phyloP scores from a whole-genome alignment of 768 basidiomycete genomes.

The Rubroboletus pulcherrimus region DNA sequence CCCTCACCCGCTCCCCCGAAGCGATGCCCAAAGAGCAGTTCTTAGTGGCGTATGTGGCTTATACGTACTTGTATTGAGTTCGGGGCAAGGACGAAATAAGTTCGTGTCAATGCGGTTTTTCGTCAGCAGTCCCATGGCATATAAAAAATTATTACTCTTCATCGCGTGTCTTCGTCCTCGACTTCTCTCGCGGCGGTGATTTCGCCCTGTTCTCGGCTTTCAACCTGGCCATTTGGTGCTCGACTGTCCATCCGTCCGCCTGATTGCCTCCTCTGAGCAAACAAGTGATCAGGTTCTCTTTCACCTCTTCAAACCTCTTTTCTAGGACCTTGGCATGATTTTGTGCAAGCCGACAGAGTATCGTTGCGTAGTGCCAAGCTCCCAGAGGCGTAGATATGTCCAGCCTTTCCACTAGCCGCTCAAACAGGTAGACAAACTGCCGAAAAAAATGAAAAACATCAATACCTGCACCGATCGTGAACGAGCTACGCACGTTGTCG shows the following conservation, averaged over 20 bases:
- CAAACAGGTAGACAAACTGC: slow-evolving; percentile 4
- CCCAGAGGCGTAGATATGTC: slow-evolving; percentile 5
- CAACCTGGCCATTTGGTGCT: neutral
- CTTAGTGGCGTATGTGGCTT: too few relatives aligned
- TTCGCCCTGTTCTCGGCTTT: neutral
- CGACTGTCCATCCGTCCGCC: slow-evolving; percentile 1
- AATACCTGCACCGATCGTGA: too few relatives aligned
- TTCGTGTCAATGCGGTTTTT: too few relatives aligned
- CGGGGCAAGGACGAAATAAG: too few relatives aligned
- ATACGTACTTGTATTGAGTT: too few relatives aligned
- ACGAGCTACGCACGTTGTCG: neutral
- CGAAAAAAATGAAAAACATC: neutral
- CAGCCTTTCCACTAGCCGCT: slow-evolving; percentile 1
- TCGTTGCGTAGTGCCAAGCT: slow-evolving; percentile 9
- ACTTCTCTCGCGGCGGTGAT: too few relatives aligned
- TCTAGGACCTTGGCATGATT: neutral
- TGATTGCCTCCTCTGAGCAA: neutral
- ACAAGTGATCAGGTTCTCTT: neutral
- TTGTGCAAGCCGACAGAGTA: slow-evolving; percentile 7
- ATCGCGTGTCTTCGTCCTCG: too few relatives aligned
- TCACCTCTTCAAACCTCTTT: neutral
- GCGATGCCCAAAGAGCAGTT: too few relatives aligned
- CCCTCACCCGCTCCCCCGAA: too few relatives aligned
- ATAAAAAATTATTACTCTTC: too few relatives aligned
- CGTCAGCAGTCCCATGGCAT: too few relatives aligned